Percentiles rank a stretch among this genome's conserved stretches.
These are phyloP conservation scores for Neckera pumila DNA, from an alignment of 225 moss, liverwort and hornwort species.

Conservation along the genomic window DNA sequence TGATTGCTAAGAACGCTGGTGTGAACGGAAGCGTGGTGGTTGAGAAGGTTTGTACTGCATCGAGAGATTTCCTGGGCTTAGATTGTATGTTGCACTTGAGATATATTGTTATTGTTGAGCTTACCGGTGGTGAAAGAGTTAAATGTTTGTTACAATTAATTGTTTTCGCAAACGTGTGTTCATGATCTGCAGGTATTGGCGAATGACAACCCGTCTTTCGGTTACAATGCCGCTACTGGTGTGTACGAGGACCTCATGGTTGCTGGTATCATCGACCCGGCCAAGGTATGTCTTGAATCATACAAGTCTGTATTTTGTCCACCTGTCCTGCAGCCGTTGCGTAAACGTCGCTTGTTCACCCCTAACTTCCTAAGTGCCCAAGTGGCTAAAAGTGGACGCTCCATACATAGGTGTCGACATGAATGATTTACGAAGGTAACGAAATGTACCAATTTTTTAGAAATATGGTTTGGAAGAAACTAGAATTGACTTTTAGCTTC, in stretches of 20 bases:
- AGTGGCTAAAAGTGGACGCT: neutral
- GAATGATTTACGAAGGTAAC: neutral
- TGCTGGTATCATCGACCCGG: neutral
- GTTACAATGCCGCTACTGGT: neutral
- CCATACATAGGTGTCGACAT: neutral
- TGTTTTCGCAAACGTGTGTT: neutral
- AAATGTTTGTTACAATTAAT: neutral
- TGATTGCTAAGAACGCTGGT: neutral
- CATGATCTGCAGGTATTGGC: neutral
- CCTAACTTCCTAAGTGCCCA: neutral
- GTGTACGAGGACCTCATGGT: neutral
- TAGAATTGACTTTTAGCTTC: neutral
- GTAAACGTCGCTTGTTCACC: neutral
- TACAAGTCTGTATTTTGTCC: neutral
- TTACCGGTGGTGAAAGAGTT: neutral
- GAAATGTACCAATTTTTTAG: neutral
- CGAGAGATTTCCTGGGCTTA: neutral
- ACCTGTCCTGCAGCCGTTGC: neutral
- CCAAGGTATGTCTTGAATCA: neutral
- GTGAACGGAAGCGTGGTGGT: neutral
- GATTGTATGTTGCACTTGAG: neutral
- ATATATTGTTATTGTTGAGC: neutral
- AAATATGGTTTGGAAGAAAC: neutral
- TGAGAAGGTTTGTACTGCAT: neutral
- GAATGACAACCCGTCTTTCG: neutral